Percentiles rank a stretch among this genome's conserved stretches.
Conservation (phyloP, 2,329 filamentous ascomycete genomes). For the Xylaria sp. region DNA sequence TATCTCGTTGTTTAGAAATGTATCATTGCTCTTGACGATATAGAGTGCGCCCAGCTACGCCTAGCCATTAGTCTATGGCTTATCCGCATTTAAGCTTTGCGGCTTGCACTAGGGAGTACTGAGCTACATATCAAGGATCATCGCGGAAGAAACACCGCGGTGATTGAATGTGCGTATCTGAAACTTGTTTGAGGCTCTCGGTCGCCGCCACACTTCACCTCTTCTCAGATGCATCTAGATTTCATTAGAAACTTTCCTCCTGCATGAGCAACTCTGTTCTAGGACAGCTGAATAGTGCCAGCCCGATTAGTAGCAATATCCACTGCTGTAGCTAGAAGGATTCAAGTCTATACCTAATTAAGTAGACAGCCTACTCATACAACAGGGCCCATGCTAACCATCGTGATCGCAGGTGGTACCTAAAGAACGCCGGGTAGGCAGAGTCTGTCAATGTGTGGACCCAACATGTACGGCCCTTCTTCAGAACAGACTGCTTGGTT, state of each 20-base stretch:
- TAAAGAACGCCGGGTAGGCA: too few species aligned
- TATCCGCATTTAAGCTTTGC: constrained; percentile 25
- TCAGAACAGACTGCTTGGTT: background rate
- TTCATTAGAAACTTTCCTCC: background rate
- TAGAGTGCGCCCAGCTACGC: constrained; percentile 23
- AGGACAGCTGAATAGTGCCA: background rate
- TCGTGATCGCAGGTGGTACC: background rate
- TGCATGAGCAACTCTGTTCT: background rate
- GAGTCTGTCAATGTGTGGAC: too few species aligned
- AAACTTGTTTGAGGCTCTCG: background rate
- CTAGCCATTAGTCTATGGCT: constrained; percentile 20
- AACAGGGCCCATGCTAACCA: background rate
- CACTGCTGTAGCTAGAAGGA: background rate
- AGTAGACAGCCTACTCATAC: background rate
- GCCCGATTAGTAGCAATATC: background rate
- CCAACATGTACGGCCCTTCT: background rate
- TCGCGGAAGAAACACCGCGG: background rate
- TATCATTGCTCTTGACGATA: background rate
- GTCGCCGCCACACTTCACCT: constrained; percentile 6
- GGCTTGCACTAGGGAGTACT: constrained; percentile 14
- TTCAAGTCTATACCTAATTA: background rate
- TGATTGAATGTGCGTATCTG: background rate
- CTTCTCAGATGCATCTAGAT: background rate
- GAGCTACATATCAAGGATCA: constrained; percentile 14
- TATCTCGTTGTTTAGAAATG: background rate